These are phyloP conservation scores for Tripterygium wilfordii DNA, from an alignment of 177 flowering plant species.

Conservation along the genomic window DNA sequence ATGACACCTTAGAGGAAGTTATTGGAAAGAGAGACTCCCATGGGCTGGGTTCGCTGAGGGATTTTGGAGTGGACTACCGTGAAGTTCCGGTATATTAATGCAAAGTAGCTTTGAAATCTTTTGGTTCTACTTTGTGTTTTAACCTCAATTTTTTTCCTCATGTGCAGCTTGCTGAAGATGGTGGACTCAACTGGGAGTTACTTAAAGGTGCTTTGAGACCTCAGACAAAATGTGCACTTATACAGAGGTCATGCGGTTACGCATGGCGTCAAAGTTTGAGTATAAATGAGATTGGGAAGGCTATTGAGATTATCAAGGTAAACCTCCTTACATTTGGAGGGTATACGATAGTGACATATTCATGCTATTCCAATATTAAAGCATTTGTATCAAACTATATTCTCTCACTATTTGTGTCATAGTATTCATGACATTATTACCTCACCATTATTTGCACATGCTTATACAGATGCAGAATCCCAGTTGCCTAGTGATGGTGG, in stretches of 20 bases:
- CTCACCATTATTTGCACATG: background rate
- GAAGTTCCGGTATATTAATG: constrained; percentile 63
- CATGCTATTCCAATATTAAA: no score
- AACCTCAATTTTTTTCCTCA: constrained; percentile 5
- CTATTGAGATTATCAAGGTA: constrained; percentile 73
- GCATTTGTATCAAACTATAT: no score
- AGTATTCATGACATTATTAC: background rate
- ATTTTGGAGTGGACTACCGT: constrained; percentile 68
- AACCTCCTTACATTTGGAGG: background rate
- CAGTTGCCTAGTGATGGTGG: constrained; percentile 82
- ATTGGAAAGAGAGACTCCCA: constrained; percentile 73
- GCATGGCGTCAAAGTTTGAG: constrained; percentile 85
- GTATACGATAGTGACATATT: no score
- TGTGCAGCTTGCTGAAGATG: constrained; percentile 76
- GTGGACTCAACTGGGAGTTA: constrained; percentile 74
- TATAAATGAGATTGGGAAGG: constrained; percentile 66
- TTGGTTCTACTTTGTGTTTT: background rate
- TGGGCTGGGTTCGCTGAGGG: constrained; percentile 68
- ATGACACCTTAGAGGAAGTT: constrained; percentile 88
- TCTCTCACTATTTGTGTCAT: no score
- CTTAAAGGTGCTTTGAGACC: constrained; percentile 51
- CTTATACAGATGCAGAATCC: constrained; percentile 66
- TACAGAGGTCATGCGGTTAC: constrained; percentile 90
- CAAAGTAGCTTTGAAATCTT: background rate
- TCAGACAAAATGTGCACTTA: constrained; percentile 78